Conservation (phyloP, 495 filamentous ascomycete species). For the Hypomontagnella submonticulosa region DNA sequence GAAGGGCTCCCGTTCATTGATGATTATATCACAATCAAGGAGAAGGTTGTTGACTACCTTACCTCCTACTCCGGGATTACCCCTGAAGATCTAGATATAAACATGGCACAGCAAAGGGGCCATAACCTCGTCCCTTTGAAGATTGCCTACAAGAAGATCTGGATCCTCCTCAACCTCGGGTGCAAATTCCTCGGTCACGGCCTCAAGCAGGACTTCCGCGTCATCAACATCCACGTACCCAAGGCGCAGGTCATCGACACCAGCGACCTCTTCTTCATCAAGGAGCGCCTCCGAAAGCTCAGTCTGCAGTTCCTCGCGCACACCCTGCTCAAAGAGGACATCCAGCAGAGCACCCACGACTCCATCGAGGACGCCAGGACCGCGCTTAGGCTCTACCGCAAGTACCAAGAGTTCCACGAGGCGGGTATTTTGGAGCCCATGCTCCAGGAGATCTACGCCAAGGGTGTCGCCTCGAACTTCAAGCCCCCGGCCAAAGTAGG, state of each 20-base stretch:
- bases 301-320: slow-evolving; percentile 89
- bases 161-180: slow-evolving; percentile 93
- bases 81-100: slow-evolving; percentile 81
- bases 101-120: slow-evolving; percentile 62
- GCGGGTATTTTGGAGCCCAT: slow-evolving; percentile 82
- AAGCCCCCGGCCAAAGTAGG: slow-evolving; percentile 69
- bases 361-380: slow-evolving; percentile 93
- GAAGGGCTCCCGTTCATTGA: slow-evolving; percentile 93
- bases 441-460: slow-evolving; percentile 82
- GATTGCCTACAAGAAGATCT: slow-evolving; percentile 95
- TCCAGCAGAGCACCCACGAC: slow-evolving; percentile 91
- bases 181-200: slow-evolving; percentile 95
- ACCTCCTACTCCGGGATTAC: slow-evolving; percentile 93
- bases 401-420: slow-evolving; percentile 88
- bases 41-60: slow-evolving; percentile 94
- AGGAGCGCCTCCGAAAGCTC: slow-evolving; percentile 76
- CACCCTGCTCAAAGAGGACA: slow-evolving; percentile 87
- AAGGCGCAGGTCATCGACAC: slow-evolving; percentile 93
- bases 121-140: slow-evolving; percentile 90
- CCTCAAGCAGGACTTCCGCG: slow-evolving; percentile 91
- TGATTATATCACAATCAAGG: slow-evolving; percentile 91
- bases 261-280: slow-evolving; percentile 83
- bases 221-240: slow-evolving; percentile 96
- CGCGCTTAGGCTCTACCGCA: slow-evolving; percentile 87
- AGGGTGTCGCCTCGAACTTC: slow-evolving; percentile 76